phyloP scores from a whole-genome alignment of 352 stramenopile genomes.

The Pythium monospermum region DNA sequence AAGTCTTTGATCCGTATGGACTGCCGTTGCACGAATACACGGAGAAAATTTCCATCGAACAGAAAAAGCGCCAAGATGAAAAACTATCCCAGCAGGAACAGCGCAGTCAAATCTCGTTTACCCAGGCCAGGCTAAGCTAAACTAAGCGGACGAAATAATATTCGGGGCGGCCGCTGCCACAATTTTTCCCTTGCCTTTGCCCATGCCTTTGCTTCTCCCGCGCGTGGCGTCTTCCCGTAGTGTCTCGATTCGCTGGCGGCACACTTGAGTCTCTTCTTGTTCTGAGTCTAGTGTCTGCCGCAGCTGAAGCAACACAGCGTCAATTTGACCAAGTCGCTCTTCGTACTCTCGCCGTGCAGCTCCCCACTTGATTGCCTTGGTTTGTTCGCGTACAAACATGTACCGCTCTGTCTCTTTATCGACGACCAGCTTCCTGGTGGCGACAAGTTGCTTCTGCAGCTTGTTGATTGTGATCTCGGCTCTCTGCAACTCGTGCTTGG shows the following conservation, averaged over 20 bases:
- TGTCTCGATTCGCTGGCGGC: constrained; percentile 2
- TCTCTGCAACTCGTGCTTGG: constrained; percentile 17
- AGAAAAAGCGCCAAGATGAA: constrained; percentile 50
- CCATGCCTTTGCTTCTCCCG: constrained; percentile 37
- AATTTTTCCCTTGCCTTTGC: constrained; percentile 29
- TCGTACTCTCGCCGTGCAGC: constrained; percentile 42
- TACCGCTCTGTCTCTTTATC: constrained; percentile 42
- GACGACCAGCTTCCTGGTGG: constrained; percentile 30
- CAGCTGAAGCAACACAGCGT: constrained; percentile 17
- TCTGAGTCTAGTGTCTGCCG: constrained; percentile 17
- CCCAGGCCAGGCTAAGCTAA: neutral
- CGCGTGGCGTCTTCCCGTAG: neutral
- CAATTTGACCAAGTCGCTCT: constrained; percentile 29
- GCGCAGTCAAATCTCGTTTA: constrained; percentile 22
- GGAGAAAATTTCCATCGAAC: constrained; percentile 55
- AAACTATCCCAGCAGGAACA: constrained; percentile 32
- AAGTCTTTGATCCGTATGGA: constrained; percentile 68
- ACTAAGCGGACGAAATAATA: constrained; percentile 8
- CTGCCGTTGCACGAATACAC: constrained; percentile 67
- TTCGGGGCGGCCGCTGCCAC: too few relatives aligned
- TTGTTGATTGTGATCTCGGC: constrained; percentile 19
- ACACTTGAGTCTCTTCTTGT: constrained; percentile 8
- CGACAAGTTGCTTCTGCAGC: constrained; percentile 32
- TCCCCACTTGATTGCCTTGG: constrained; percentile 54
- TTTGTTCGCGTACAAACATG: constrained; percentile 37